phyloP scores from a whole-genome alignment of 768 basidiomycete genomes.

The Tubosaeta brunneosetosa region DNA sequence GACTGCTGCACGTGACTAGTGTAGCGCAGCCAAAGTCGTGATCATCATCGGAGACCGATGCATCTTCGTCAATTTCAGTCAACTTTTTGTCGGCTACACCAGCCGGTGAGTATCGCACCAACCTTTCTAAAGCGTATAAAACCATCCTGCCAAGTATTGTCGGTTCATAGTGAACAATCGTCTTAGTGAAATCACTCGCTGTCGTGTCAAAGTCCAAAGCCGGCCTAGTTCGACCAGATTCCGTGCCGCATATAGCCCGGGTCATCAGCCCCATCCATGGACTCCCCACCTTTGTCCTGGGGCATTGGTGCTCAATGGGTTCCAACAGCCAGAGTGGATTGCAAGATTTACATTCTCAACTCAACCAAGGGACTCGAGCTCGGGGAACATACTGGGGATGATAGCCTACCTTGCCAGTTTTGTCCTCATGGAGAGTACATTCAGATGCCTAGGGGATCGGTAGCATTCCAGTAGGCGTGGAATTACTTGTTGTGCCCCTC shows the following conservation, averaged over 20 bases:
- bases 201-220: conserved; percentile 5
- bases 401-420: conserved; percentile 16
- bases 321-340: conserved; percentile 32
- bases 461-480: conserved; percentile 21
- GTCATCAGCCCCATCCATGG: conserved; percentile 25
- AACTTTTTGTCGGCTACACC: too few species aligned
- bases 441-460: conserved; percentile 22
- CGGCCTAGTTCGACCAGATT: conserved; percentile 16
- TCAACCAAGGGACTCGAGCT: conserved; percentile 3
- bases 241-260: conserved; percentile 11
- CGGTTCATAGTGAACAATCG: too few species aligned
- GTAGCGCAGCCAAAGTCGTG: too few species aligned
- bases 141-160: too few species aligned
- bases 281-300: conserved; percentile 12
- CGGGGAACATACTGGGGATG: conserved; percentile 11
- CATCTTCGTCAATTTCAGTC: too few species aligned
- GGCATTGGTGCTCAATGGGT: conserved; percentile 19
- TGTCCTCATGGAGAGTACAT: background rate
- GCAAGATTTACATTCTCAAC: conserved; percentile 13
- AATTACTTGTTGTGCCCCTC: background rate
- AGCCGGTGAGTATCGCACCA: too few species aligned
- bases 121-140: background rate
- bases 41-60: too few species aligned
- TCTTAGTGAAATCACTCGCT: background rate
- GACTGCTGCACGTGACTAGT: too few species aligned